A percentile compares a stretch with the other conserved stretches of the same genome.
Evolutionary conservation across 2,329 filamentous ascomycete species (phyloP).

Genomic region (Botryosphaeria dothidea): DNA sequence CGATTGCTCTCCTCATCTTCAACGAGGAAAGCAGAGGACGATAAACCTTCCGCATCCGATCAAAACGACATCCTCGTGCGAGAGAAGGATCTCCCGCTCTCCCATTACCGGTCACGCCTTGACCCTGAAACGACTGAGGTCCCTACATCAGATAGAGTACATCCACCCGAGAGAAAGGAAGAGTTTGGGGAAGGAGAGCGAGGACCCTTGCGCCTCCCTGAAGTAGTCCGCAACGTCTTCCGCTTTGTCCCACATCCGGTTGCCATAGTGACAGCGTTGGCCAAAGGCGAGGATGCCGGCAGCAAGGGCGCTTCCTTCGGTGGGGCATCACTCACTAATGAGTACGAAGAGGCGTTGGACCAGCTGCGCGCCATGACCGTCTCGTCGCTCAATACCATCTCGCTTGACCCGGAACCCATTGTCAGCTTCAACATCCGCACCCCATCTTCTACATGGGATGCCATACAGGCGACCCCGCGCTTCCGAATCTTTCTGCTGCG

Average conservation of each 20-base stretch:
- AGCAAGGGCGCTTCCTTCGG: background rate
- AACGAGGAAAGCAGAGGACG: background rate
- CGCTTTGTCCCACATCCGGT: conserved; percentile 49
- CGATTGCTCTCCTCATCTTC: background rate
- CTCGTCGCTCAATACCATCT: conserved; percentile 63
- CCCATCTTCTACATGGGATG: conserved; percentile 58
- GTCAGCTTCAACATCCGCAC: conserved; percentile 63
- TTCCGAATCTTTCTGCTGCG: conserved; percentile 56
- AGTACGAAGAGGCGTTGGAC: background rate
- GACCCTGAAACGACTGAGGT: background rate
- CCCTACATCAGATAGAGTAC: background rate
- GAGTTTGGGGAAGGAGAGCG: background rate
- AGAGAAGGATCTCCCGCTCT: background rate
- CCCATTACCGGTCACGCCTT: background rate
- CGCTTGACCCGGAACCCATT: conserved; percentile 55
- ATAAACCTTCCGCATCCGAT: background rate
- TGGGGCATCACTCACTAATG: background rate
- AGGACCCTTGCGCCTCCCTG: background rate
- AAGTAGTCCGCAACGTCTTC: background rate
- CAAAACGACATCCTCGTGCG: background rate
- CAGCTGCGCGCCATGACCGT: conserved; percentile 55
- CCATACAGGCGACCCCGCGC: conserved; percentile 43
- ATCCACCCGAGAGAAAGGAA: background rate
- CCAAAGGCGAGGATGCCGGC: conserved; percentile 4
- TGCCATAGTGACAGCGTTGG: conserved; percentile 51